A percentile compares a stretch with the other conserved stretches of the same genome.
phyloP scores from a whole-genome alignment of 305 asterid genomes.

The Fraxinus greggii region DNA sequence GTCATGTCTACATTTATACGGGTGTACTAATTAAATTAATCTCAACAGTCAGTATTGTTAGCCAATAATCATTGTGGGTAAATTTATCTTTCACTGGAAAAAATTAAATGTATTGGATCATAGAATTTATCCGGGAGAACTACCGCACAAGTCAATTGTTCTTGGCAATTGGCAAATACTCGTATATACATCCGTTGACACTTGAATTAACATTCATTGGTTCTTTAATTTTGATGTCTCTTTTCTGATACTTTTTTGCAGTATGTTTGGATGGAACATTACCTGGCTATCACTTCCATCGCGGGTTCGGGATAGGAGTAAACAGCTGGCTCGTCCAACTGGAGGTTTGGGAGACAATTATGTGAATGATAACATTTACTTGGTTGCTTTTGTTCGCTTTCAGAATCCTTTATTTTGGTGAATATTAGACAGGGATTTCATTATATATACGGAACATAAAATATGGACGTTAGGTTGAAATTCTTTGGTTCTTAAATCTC shows the following conservation, averaged over 20 bases:
- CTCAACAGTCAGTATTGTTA: constrained; percentile 6
- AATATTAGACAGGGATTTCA: neutral
- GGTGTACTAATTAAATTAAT: neutral
- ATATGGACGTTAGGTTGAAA: neutral
- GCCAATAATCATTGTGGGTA: constrained; percentile 1
- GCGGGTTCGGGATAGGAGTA: constrained; percentile 45
- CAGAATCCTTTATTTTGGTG: neutral
- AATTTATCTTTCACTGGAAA: neutral
- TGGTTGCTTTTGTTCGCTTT: neutral
- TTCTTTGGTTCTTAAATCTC: neutral
- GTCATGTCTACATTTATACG: neutral
- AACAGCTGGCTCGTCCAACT: constrained; percentile 48
- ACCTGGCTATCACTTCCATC: constrained; percentile 55
- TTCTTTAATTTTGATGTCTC: neutral
- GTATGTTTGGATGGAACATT: constrained; percentile 57
- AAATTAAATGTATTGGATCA: neutral
- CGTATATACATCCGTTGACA: neutral
- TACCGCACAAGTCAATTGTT: neutral
- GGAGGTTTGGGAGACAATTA: constrained; percentile 37
- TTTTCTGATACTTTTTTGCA: constrained; percentile 20
- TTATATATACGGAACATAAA: neutral
- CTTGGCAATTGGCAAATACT: neutral
- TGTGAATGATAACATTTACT: neutral
- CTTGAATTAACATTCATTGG: neutral
- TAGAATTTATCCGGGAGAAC: neutral